Evolutionary conservation across 352 stramenopile species (phyloP).

Genomic region (Pythium dissimile): DNA sequence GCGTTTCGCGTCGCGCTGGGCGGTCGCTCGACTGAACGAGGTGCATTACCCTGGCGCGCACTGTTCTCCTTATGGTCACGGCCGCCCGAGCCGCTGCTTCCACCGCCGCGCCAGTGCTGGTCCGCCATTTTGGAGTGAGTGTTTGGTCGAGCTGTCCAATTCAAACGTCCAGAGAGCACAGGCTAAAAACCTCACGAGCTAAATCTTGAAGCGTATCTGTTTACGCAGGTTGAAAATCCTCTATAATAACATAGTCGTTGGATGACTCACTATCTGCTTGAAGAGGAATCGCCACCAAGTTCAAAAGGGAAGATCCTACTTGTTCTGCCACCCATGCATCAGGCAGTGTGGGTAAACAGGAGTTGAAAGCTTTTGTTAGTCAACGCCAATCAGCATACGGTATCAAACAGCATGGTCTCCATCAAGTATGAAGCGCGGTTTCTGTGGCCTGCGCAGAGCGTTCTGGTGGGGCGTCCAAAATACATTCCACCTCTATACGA

Average conservation of each 20-base stretch:
- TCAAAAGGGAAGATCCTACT: no score
- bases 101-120: not conserved
- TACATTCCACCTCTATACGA: no score
- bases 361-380: no score
- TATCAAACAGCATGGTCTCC: no score
- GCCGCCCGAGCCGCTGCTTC: conserved; percentile 7
- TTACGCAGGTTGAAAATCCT: not conserved
- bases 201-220: not conserved
- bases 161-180: conserved; percentile 21
- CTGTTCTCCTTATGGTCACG: conserved; percentile 15
- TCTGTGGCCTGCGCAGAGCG: no score
- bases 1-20: not conserved
- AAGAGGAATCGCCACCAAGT: not conserved
- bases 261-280: not conserved
- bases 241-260: not conserved
- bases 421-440: no score
- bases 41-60: not conserved
- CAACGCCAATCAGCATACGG: no score
- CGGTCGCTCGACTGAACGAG: conserved; percentile 1
- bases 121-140: conserved; percentile 8
- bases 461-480: no score
- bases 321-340: no score
- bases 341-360: no score
- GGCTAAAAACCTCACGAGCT: not conserved
- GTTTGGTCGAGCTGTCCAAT: no score